Base-by-base conservation (phyloP, 306 rosid species). In the Cucumis hystrix region DNA sequence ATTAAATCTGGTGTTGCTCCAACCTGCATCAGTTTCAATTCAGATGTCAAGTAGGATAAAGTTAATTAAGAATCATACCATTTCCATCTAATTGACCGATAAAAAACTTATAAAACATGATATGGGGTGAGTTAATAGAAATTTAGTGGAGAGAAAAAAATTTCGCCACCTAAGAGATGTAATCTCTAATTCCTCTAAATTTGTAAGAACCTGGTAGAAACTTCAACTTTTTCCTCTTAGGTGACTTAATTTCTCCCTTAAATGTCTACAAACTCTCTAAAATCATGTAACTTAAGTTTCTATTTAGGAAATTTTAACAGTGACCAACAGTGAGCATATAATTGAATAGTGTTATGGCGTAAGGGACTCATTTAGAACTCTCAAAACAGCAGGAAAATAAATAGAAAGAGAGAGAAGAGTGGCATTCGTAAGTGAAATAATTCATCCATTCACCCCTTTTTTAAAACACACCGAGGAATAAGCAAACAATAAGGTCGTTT, bases 1-100 rank as follows among this genome's bases (percentile, higher is more conserved):
- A 92, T 90, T 88, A 95, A 85, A 85, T 92, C 98, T 70, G 96
- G 89, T 81, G 97, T 89, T 72, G 96, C 89, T 82, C 97, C 98
- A 87, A 95, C 96, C 98, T 95, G 86, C 85, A 92, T 81, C 63
- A 76, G 66, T 77, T 72, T 77, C 17, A 78, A 80, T 64, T 75
- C 55, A 49, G 59, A 28, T 20, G 41, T 40, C 43, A 76, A 58
- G 55, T 10, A 40, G 56, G 70, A 41, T 58, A 23, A 9, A 30
- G 60, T 71, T 45, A 37, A 39, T 65, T 17, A 67, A 67, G 5
- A 67, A 67, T 41, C 10, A 37, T 17, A 67, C 54, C 35, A 67
- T 39, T 17, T 67, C 74, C 55, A 67, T 10, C 47, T 10, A 20
- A 57, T 57, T 9, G 28, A 10, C 14, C 5, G 2, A 57, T 4